Conservation (phyloP, 768 basidiomycete genomes). For the Suillus weaverae region DNA sequence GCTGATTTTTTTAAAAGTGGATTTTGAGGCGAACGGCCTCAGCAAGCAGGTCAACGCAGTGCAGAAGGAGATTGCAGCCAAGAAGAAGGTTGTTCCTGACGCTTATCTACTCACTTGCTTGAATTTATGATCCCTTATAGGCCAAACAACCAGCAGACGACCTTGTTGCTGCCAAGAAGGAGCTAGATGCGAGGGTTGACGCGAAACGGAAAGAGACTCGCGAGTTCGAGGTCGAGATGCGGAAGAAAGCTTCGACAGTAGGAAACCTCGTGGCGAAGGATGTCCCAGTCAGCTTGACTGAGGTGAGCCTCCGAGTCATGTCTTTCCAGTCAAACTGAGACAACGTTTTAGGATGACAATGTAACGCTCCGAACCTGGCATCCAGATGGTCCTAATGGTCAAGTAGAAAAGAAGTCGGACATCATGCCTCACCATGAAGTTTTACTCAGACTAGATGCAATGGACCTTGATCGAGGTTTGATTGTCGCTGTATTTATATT, state of each 20-base stretch:
- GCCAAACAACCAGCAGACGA: slow-evolving; percentile 92
- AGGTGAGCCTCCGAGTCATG: slow-evolving; percentile 52
- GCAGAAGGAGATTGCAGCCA: slow-evolving; percentile 92
- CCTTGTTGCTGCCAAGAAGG: slow-evolving; percentile 79
- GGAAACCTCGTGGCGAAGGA: slow-evolving; percentile 92
- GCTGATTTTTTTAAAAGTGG: slow-evolving; percentile 51
- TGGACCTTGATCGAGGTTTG: slow-evolving; percentile 92
- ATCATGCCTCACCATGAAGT: slow-evolving; percentile 99
- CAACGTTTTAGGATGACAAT: slow-evolving; percentile 79
- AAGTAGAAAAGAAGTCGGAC: slow-evolving; percentile 68
- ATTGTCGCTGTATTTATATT: neutral
- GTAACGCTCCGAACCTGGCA: slow-evolving; percentile 79
- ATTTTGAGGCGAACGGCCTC: slow-evolving; percentile 77
- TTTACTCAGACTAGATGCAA: slow-evolving; percentile 87
- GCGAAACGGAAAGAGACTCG: slow-evolving; percentile 74
- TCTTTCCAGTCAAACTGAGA: neutral
- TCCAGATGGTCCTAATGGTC: slow-evolving; percentile 70
- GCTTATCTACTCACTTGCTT: neutral
- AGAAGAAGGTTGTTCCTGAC: slow-evolving; percentile 75
- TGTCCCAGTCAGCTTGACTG: slow-evolving; percentile 83
- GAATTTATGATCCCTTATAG: slow-evolving; percentile 38
- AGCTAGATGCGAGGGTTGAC: slow-evolving; percentile 79
- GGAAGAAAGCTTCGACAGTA: slow-evolving; percentile 74
- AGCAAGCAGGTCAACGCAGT: slow-evolving; percentile 84
- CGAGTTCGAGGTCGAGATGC: slow-evolving; percentile 77